Base-by-base conservation (phyloP, 768 basidiomycete species). In the Termitomyces heimii region DNA sequence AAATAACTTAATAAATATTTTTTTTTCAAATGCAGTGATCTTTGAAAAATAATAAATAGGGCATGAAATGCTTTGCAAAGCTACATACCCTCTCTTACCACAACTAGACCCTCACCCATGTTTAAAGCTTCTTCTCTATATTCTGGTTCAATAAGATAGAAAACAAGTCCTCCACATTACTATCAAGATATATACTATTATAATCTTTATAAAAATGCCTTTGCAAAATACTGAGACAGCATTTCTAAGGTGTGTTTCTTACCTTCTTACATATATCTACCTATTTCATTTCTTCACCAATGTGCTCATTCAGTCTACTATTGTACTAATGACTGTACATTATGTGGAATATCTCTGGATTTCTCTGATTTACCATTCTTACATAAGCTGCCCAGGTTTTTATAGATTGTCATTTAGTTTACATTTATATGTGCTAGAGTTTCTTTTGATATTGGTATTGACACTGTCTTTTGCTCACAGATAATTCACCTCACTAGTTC, bases 141-240 rank as follows among this genome's bases (percentile, higher is more conserved):
- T 7, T 20, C 46, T 18, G 12, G 5, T 2, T 26, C 31, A 2
- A 16, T 31, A 56, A 51, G 20, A 47, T 7, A 34, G 18, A 58
- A 63, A 32, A 55, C 58, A 2, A 50, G 58, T 5, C 53, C 60
- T 4, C 63, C 63, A 0, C 29, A 46, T 0, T 64, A 64, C 22
- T 52, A 44, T 5, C 55, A 60, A 1, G 49, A 53, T 20, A 45
- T 49, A 2, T 22, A 35, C 5, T 49, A 58, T 2, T 62, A 37
- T 24, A 56, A 58, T n/a, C 60, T 60, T 0, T 64, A 64, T n/a
- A n/a, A n/a, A n/a, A n/a, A n/a, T 43, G 14, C 5, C 14, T 12
- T 35, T 16, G 5, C 35, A 14, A 35, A 14, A 35, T 5, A 14
- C 14, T 2, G 9, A 2, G 9, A 9, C 22, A 40, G n/a, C n/a